Base-by-base conservation (phyloP, 371 early-diverging fungal genomes). In the Syncephalis plumigaleata region DNA sequence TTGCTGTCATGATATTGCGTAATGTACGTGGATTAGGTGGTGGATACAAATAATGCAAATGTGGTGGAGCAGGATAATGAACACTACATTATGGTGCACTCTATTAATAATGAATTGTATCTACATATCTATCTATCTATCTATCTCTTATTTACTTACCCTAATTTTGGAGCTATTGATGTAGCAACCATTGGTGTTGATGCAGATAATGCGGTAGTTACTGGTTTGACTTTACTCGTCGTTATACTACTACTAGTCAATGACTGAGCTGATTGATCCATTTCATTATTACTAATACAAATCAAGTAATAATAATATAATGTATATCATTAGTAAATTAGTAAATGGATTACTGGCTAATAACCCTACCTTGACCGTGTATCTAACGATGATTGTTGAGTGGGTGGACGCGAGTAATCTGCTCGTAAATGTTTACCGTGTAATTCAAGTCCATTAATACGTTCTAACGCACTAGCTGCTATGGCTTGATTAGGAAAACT, bases 1-100 rank as follows among this genome's bases (percentile, higher is more conserved):
- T 64, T 5, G 74, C 69, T 49, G 67, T 57, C 48, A 62, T 59
- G 11, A 73, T 73, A 39, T 70, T 70, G 0, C 47, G 40, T 2
- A 73, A 39, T 13, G 62, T 70, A 20, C 66, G 67, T 4, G 65
- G 63, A n/a, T 66, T 68, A 22, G 74, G 71, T 24, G 63, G 65
- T 21, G 74, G 74, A 55, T 73, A 73, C 43, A 49, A 54, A 39
- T 73, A 73, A 13, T 51, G 52, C 24, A 73, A 48, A 23, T 67
- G 60, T 9, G 74, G 74, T 36, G 65, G 62, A 0, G 68, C 36
- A 3, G 74, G 70, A 47, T 70, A 73, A 13, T 60, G 39, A 3
- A 68, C 38, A 1, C 67, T 66, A 49, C 16, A 36, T 8, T 16
- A 24, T 40, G 2, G 21, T 24, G 11, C 17, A 23, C 26, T 36